Percentiles rank a stretch among this genome's conserved stretches.
Evolutionary conservation across 495 filamentous ascomycete species (phyloP).

Genomic region (Lasiosphaeria miniovina): DNA sequence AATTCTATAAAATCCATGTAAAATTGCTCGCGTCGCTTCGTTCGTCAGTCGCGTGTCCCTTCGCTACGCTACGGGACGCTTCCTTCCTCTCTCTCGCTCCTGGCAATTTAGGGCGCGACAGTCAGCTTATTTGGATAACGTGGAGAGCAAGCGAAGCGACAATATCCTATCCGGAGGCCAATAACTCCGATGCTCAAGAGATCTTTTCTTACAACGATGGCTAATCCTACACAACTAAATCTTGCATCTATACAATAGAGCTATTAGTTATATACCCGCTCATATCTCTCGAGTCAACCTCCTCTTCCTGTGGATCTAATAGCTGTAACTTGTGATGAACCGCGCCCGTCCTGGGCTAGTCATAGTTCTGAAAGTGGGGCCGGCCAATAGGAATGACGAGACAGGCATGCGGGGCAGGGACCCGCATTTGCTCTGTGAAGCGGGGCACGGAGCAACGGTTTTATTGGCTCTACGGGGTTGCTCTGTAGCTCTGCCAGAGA

Average conservation of each 20-base stretch:
- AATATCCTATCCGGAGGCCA: slow-evolving; percentile 5
- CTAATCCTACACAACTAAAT: not conserved
- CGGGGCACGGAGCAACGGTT: too few relatives aligned
- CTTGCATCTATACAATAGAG: not conserved
- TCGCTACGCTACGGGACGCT: slow-evolving; percentile 5
- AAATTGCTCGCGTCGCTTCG: slow-evolving; percentile 3
- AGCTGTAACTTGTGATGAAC: too few relatives aligned
- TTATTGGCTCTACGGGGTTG: too few relatives aligned
- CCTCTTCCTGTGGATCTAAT: too few relatives aligned
- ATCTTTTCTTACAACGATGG: not conserved
- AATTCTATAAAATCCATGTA: not conserved
- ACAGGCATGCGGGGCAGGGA: too few relatives aligned
- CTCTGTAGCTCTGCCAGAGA: too few relatives aligned
- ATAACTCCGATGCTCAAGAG: not conserved
- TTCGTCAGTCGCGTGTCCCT: slow-evolving; percentile 5
- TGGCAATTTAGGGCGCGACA: not conserved
- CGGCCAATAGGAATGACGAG: too few relatives aligned
- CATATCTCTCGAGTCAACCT: not conserved
- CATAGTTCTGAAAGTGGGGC: too few relatives aligned
- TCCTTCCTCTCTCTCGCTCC: slow-evolving; percentile 3
- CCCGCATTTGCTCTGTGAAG: too few relatives aligned
- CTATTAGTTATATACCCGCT: not conserved
- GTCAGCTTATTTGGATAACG: not conserved
- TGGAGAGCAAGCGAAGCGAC: not conserved
- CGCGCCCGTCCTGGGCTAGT: too few relatives aligned